Evolutionary conservation across 306 rosid genomes (phyloP).

Genomic region (Notholithocarpus densiflorus): DNA sequence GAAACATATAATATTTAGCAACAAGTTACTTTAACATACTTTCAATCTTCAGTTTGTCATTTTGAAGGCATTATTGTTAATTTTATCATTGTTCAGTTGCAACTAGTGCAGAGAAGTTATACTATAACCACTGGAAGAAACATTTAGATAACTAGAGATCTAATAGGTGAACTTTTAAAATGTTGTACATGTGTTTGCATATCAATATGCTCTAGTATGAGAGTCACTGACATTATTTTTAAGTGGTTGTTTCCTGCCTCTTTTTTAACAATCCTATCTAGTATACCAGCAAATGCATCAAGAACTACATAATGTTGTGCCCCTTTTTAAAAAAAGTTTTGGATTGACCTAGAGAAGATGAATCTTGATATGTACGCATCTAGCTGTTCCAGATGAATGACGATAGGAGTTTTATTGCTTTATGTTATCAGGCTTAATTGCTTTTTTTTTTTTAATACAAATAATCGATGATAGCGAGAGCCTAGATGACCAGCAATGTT

Average conservation of each 20-base stretch:
- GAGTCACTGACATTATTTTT: not conserved
- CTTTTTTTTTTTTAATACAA: not conserved
- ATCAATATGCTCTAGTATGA: constrained; percentile 6
- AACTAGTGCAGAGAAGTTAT: constrained; percentile 7
- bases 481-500: not conserved
- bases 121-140: constrained; percentile 6
- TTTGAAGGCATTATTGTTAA: not conserved
- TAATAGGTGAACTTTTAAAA: not conserved
- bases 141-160: not conserved
- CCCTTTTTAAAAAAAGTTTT: not conserved
- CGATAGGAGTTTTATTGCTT: not conserved
- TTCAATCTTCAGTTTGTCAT: not conserved
- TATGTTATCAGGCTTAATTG: not conserved
- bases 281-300: not conserved
- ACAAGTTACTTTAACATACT: not conserved
- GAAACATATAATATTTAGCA: not conserved
- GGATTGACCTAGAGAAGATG: not conserved
- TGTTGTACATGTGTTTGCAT: not conserved
- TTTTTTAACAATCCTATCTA: not conserved
- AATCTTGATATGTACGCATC: not conserved
- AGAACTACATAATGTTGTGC: not conserved
- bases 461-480: not conserved
- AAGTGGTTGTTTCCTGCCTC: not conserved
- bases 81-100: not conserved
- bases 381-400: not conserved